These are phyloP conservation scores for Linderniella brevidens DNA, from an alignment of 257 asterid species.

Conservation along the genomic window DNA sequence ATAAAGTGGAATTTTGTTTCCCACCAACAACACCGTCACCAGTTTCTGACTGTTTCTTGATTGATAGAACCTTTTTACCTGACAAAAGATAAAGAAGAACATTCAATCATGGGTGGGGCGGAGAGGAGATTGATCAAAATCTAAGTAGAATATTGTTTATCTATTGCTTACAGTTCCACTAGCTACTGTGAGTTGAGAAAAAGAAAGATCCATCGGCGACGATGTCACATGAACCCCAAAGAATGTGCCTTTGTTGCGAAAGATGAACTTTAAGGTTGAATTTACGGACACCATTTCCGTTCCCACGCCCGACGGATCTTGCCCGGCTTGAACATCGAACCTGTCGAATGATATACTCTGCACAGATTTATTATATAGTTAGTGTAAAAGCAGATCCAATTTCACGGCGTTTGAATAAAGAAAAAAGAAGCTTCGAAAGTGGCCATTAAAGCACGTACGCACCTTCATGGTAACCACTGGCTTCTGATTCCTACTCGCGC, in stretches of 20 bases:
- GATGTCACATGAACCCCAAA: conserved; percentile 81
- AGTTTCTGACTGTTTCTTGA: conserved; percentile 53
- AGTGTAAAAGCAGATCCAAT: background rate
- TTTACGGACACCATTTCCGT: conserved; percentile 71
- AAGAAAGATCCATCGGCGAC: conserved; percentile 52
- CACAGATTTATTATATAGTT: too few relatives aligned
- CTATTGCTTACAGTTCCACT: conserved; percentile 40
- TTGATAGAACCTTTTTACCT: conserved; percentile 62
- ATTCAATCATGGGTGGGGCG: too few relatives aligned
- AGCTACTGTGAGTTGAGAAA: conserved; percentile 43
- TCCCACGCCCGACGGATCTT: conserved; percentile 59
- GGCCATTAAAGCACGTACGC: too few relatives aligned
- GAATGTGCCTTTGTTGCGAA: conserved; percentile 62
- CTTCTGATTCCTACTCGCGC: conserved; percentile 80
- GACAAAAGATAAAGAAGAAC: background rate
- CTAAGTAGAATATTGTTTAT: background rate
- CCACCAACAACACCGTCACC: conserved; percentile 28
- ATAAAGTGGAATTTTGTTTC: conserved; percentile 49
- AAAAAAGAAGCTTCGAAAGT: background rate
- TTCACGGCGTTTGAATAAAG: background rate
- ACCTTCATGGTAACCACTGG: conserved; percentile 77
- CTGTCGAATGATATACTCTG: conserved; percentile 66
- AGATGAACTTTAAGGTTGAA: conserved; percentile 43
- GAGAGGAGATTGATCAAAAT: too few relatives aligned
- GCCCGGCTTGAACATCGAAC: conserved; percentile 62